Conservation (phyloP, 1,139 yeast genomes). For the Magnusiomyces clavatus region DNA sequence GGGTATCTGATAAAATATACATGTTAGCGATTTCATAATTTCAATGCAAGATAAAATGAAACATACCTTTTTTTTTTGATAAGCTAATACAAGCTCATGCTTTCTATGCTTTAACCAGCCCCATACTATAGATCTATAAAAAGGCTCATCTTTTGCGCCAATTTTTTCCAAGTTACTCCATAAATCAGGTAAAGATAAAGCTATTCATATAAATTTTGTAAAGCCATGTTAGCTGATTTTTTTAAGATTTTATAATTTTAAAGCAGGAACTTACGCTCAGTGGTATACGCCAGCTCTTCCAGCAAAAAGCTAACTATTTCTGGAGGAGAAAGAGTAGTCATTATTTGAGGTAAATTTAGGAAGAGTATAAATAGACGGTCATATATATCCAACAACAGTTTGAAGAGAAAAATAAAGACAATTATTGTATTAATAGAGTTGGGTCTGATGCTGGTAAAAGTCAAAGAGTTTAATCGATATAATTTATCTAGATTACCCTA, state of each 20-base stretch:
- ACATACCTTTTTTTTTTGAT: no score
- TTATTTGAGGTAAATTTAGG: not conserved
- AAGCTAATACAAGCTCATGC: not conserved
- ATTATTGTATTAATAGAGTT: no score
- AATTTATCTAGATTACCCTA: no score
- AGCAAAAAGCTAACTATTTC: slow-evolving; percentile 26
- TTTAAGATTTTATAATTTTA: no score
- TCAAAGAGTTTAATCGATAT: no score
- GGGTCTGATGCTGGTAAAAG: no score
- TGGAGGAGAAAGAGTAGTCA: slow-evolving; percentile 23
- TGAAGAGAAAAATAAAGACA: no score
- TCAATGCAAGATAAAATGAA: not conserved
- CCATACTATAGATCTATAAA: slow-evolving; percentile 25
- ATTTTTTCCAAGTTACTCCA: slow-evolving; percentile 24
- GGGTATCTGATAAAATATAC: slow-evolving; percentile 3
- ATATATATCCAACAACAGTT: no score
- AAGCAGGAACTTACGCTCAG: slow-evolving; percentile 26
- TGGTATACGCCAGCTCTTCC: slow-evolving; percentile 29
- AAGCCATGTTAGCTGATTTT: no score
- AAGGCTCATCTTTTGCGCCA: slow-evolving; percentile 22
- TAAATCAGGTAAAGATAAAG: slow-evolving; percentile 25
- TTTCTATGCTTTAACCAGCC: slow-evolving; percentile 22
- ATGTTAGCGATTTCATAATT: not conserved
- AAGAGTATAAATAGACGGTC: no score
- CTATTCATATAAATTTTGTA: slow-evolving; percentile 14